Evolutionary conservation across 495 filamentous ascomycete genomes (phyloP).

Genomic region (Penicillium bovifimosum): DNA sequence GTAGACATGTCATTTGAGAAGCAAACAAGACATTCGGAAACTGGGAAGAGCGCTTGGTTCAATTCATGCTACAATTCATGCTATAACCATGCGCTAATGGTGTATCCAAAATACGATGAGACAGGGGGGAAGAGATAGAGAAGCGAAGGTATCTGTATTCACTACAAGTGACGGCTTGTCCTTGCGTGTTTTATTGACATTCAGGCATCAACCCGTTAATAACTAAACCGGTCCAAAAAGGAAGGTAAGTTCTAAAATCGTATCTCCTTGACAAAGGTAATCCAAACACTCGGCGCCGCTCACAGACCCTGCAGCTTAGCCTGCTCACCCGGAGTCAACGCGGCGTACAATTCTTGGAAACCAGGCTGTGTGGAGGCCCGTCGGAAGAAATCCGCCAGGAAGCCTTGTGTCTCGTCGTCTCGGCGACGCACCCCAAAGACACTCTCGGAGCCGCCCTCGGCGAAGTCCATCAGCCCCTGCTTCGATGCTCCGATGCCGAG

Average conservation of each 20-base stretch:
- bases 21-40: background rate
- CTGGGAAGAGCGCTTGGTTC: no score
- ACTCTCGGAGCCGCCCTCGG: conserved; percentile 51
- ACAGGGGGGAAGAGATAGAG: background rate
- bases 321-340: conserved; percentile 69
- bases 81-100: background rate
- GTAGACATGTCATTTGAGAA: background rate
- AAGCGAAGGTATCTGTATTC: background rate
- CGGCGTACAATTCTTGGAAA: conserved; percentile 68
- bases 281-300: background rate
- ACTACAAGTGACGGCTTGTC: background rate
- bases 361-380: conserved; percentile 61
- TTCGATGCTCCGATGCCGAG: conserved; percentile 60
- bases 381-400: conserved; percentile 77
- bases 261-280: background rate
- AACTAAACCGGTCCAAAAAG: background rate
- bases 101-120: background rate
- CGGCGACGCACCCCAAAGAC: conserved; percentile 54
- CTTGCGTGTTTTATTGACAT: background rate
- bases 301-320: conserved; percentile 53
- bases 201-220: conserved; percentile 2
- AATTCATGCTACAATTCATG: no score
- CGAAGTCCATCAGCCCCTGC: conserved; percentile 73
- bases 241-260: background rate
- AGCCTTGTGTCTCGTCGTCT: conserved; percentile 91